Conservation (phyloP, 345 rosid species). For the Arabis hirsuta region DNA sequence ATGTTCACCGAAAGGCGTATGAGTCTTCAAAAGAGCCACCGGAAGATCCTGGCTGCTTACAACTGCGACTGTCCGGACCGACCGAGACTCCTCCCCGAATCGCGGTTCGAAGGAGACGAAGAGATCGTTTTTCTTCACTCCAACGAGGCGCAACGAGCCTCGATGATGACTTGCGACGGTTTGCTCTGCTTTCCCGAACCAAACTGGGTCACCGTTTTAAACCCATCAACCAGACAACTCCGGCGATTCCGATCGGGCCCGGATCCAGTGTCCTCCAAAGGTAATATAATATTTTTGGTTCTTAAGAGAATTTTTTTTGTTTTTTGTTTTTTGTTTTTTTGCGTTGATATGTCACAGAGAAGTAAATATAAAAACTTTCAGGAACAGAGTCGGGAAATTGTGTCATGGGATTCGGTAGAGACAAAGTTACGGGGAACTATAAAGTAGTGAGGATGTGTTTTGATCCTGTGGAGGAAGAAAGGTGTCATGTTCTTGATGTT, state of each 20-base stretch:
- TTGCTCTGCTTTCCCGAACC: not conserved
- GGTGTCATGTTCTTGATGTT: not conserved
- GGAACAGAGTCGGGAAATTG: not conserved
- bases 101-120: constrained; percentile 1
- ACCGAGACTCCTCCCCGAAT: not conserved
- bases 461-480: no score
- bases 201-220: not conserved
- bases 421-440: constrained; percentile 3
- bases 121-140: constrained; percentile 4
- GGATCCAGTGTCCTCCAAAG: not conserved
- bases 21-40: not conserved
- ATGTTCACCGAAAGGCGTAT: not conserved
- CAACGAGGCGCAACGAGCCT: not conserved
- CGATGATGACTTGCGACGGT: not conserved
- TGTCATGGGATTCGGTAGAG: constrained; percentile 23
- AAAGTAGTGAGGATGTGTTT: constrained; percentile 4
- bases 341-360: no score
- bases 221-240: constrained; percentile 1
- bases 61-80: not conserved
- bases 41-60: not conserved
- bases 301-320: no score
- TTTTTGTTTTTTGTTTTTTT: no score
- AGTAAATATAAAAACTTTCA: no score
- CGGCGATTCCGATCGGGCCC: not conserved
- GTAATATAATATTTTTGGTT: no score